phyloP scores from a whole-genome alignment of 345 rosid species.

The Carallia brachiata region DNA sequence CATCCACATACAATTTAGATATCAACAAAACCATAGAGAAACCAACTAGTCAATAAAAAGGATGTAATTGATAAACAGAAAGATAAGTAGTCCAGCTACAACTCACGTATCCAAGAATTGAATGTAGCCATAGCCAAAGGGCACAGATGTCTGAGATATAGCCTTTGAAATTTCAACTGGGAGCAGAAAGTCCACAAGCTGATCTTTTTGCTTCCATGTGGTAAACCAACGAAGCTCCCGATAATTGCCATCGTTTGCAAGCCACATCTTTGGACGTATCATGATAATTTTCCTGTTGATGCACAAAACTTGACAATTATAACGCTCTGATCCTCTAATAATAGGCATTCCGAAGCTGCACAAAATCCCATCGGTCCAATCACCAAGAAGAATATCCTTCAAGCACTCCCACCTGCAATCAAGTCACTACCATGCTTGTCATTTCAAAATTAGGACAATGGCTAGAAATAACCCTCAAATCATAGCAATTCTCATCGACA shows the following conservation, averaged over 20 bases:
- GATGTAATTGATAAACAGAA: not conserved
- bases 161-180: conserved; percentile 69
- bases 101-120: conserved; percentile 87
- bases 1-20: not conserved
- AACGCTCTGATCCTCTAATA: conserved; percentile 83
- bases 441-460: not conserved
- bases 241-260: conserved; percentile 86
- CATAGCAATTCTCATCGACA: too few species aligned
- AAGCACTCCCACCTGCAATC: conserved; percentile 87
- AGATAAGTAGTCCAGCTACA: not conserved
- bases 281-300: conserved; percentile 72
- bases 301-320: conserved; percentile 91
- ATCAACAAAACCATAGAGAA: not conserved
- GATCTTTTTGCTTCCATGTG: conserved; percentile 71
- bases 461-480: too few species aligned
- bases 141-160: conserved; percentile 66
- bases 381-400: conserved; percentile 73
- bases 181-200: conserved; percentile 73
- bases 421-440: not conserved
- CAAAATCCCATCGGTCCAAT: conserved; percentile 79
- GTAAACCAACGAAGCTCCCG: conserved; percentile 93
- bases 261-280: conserved; percentile 95
- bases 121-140: conserved; percentile 86
- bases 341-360: conserved; percentile 98
- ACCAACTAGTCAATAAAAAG: too few species aligned